Percentiles rank a stretch among this genome's conserved stretches.
Conservation (phyloP, 2,329 filamentous ascomycete species). For the Nemania abortiva region DNA sequence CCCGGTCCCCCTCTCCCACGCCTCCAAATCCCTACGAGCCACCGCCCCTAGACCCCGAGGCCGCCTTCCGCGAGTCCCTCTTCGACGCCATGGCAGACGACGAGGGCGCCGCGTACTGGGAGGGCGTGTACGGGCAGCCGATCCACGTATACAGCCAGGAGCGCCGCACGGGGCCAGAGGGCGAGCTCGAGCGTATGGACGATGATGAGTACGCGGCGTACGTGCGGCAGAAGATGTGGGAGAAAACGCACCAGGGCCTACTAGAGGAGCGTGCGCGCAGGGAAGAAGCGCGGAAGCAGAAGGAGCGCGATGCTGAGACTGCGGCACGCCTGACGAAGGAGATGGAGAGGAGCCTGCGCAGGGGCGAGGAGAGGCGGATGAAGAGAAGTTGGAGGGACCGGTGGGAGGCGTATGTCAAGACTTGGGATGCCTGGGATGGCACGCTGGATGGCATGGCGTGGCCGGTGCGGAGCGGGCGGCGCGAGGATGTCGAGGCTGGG, state of each 20-base stretch:
- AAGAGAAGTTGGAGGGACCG: conserved; percentile 66
- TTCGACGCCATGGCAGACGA: conserved; percentile 98
- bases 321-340: conserved; percentile 65
- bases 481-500: conserved; percentile 48
- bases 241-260: conserved; percentile 88
- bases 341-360: conserved; percentile 76
- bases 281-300: conserved; percentile 66
- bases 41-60: conserved; percentile 71
- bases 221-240: conserved; percentile 93
- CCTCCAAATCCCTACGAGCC: conserved; percentile 62
- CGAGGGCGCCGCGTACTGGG: conserved; percentile 95
- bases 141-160: conserved; percentile 81
- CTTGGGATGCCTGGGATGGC: conserved; percentile 71
- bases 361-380: conserved; percentile 72
- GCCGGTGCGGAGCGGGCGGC: conserved; percentile 75
- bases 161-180: conserved; percentile 56
- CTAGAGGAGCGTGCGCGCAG: conserved; percentile 78
- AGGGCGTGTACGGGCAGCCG: conserved; percentile 94
- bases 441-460: conserved; percentile 66
- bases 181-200: conserved; percentile 82
- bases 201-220: conserved; percentile 93
- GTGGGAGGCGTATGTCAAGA: conserved; percentile 73
- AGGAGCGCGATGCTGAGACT: conserved; percentile 54
- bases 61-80: conserved; percentile 90
- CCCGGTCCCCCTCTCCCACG: conserved; percentile 57